phyloP scores from a whole-genome alignment of 1,284 basidiomycete genomes.

The Ganoderma sinense region DNA sequence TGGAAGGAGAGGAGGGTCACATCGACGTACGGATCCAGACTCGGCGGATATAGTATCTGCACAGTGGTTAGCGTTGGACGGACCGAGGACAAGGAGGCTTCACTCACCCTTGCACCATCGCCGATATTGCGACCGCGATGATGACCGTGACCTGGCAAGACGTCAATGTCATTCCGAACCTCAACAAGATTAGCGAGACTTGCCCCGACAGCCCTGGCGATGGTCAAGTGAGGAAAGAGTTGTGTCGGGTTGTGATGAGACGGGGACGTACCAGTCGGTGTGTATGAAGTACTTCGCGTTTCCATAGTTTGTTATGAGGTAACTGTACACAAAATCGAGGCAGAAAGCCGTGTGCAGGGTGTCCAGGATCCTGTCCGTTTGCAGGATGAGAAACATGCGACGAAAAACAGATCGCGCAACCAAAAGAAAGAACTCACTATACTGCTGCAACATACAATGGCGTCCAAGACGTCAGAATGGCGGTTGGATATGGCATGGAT shows the following conservation, averaged over 20 bases:
- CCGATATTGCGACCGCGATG: constrained; percentile 20
- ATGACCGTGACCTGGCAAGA: constrained; percentile 19
- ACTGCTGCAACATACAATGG: constrained; percentile 23
- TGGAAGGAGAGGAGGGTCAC: not conserved
- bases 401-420: not conserved
- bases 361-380: constrained; percentile 24
- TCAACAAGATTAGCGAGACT: not conserved
- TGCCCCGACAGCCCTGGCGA: constrained; percentile 24
- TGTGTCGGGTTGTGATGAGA: not conserved
- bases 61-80: not conserved
- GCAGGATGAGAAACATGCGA: not conserved
- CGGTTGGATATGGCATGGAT: not conserved
- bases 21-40: constrained; percentile 28
- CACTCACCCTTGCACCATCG: constrained; percentile 25
- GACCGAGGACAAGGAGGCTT: not conserved
- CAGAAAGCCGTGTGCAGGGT: constrained; percentile 31
- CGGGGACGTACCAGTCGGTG: constrained; percentile 21
- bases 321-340: constrained; percentile 27
- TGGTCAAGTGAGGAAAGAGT: not conserved
- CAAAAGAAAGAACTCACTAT: constrained; percentile 19
- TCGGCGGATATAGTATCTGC: constrained; percentile 27
- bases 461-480: not conserved
- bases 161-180: not conserved
- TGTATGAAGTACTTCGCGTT: constrained; percentile 16
- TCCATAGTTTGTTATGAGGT: constrained; percentile 23